phyloP scores from a whole-genome alignment of 495 filamentous ascomycete genomes.

The Podospora pseudopauciseta region DNA sequence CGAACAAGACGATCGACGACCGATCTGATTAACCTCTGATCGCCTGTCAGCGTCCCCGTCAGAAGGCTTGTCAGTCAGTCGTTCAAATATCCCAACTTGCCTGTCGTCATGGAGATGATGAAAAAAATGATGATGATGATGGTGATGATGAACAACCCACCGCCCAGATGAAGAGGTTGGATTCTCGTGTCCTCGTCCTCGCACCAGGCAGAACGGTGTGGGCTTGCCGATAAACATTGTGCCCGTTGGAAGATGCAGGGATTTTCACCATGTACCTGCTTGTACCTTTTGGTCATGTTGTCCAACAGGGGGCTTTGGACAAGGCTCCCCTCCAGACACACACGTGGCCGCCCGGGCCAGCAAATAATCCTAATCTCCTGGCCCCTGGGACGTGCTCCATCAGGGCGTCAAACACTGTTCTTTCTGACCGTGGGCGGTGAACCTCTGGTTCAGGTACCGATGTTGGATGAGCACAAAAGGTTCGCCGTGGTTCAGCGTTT shows the following conservation, averaged over 20 bases:
- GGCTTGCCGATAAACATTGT: neutral
- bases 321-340: constrained; percentile 21
- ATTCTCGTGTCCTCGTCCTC: neutral
- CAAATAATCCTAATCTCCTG: constrained; percentile 39
- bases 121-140: too few species aligned
- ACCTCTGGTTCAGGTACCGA: neutral
- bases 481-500: neutral
- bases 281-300: constrained; percentile 17
- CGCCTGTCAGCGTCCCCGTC: neutral
- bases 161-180: neutral
- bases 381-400: constrained; percentile 20
- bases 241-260: neutral
- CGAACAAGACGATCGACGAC: neutral
- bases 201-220: neutral
- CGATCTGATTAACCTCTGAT: neutral
- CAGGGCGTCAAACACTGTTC: neutral
- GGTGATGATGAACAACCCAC: too few species aligned
- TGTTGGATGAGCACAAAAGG: neutral
- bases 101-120: neutral
- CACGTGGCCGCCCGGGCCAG: constrained; percentile 46
- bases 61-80: neutral
- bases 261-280: constrained; percentile 14
- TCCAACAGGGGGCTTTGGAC: constrained; percentile 3
- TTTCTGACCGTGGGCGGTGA: neutral
- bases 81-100: too few species aligned